Percentiles rank a stretch among this genome's conserved stretches.
Conservation (phyloP, 306 rosid species). For the Phaseolus lunatus region DNA sequence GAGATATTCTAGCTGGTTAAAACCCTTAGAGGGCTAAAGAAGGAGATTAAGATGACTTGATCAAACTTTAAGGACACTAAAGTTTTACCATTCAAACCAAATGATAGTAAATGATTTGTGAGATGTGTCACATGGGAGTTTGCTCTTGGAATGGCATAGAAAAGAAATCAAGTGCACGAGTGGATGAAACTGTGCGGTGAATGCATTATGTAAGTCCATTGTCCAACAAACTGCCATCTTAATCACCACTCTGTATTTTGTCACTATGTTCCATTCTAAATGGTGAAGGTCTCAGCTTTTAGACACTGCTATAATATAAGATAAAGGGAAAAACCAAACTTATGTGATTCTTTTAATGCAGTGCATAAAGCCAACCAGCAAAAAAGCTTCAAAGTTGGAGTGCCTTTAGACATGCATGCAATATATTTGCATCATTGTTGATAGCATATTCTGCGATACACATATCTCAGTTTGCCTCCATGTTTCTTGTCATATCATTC, state of each 20-base stretch:
- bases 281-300: constrained; percentile 47
- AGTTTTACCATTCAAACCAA: constrained; percentile 30
- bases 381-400: constrained; percentile 54
- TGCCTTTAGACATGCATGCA: constrained; percentile 53
- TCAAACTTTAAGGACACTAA: constrained; percentile 32
- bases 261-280: constrained; percentile 54
- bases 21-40: constrained; percentile 9
- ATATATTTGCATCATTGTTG: constrained; percentile 45
- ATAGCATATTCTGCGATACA: constrained; percentile 39
- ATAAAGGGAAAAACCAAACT: constrained; percentile 29
- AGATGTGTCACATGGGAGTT: constrained; percentile 43
- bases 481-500: constrained; percentile 52
- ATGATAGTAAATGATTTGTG: constrained; percentile 42
- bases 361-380: constrained; percentile 45
- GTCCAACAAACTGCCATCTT: constrained; percentile 36
- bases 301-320: constrained; percentile 32
- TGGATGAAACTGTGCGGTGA: constrained; percentile 38
- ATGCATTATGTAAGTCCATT: constrained; percentile 43
- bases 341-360: constrained; percentile 58
- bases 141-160: constrained; percentile 38
- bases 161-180: constrained; percentile 52
- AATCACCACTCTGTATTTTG: constrained; percentile 47
- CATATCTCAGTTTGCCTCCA: constrained; percentile 47
- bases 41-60: not conserved
- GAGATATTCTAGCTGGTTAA: constrained; percentile 1